Base-by-base conservation (phyloP, 495 filamentous ascomycete genomes). In the Jackrogersella minutella region DNA sequence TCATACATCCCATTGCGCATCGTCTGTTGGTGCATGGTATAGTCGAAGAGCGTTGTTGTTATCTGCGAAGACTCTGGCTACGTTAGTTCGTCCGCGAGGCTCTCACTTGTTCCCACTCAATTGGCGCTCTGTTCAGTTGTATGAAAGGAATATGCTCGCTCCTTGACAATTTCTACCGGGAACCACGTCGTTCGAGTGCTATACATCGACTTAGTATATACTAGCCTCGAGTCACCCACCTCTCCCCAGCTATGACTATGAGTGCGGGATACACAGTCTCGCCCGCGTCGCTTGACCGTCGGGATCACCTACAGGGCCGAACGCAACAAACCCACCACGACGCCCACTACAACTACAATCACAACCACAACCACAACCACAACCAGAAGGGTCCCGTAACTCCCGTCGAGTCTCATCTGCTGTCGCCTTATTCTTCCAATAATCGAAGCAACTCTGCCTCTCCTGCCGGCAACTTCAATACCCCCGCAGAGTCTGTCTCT, bases 341-440 rank as follows among this genome's bases (percentile, higher is more conserved):
- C 55, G 37, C 36, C 34, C 46, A 61, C n/a, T 58, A 55, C 14
- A 52, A 55, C 21, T 52, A 52, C 62, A 58, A 61, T 40, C 62
- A 67, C 33, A 69, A 64, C 26, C 26, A 58, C 34, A 68, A 61
- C 44, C 62, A 67, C 33, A 69, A 64, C 26, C 26, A 58, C 34
- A 68, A 64, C 31, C 61, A 68, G 26, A 65, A 69, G 43, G 56
- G 51, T 11, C 70, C 70, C 26, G 50, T 57, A 36, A 75, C 72
- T 1, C 70, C 70, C 21, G 43, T 53, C 43, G 69, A 74, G 41
- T 69, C 63, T 46, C 70, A 69, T 54, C 68, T 79, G 55, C 66
- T 80, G 22, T 77, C 76, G 52, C 72, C 80, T 28, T 80, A 73
- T 69, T 80, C 79, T 19, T 70, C 71, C n/a, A 76, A 78, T 40